phyloP scores from a whole-genome alignment of 192 early-diverging fungal genomes.

The Dissophora globulifera region DNA sequence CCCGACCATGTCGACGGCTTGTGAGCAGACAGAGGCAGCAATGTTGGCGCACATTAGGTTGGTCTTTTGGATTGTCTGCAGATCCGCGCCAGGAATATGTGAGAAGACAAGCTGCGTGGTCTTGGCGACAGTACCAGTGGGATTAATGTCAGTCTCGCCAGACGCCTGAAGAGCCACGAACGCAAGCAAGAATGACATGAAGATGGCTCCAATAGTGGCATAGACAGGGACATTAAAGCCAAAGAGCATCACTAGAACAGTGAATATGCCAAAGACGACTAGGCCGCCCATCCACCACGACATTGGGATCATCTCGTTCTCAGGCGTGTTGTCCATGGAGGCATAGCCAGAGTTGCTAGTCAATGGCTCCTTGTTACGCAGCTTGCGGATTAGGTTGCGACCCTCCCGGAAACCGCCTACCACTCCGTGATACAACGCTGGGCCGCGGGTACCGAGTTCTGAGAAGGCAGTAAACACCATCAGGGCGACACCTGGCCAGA shows the following conservation, averaged over 20 bases:
- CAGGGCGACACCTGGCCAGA: constrained; percentile 76
- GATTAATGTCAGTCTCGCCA: constrained; percentile 77
- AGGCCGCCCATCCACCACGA: constrained; percentile 67
- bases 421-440: constrained; percentile 57
- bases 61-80: constrained; percentile 58
- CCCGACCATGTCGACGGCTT: constrained; percentile 76
- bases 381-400: constrained; percentile 22
- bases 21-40: constrained; percentile 63
- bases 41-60: constrained; percentile 74
- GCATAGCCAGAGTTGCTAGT: constrained; percentile 43
- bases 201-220: constrained; percentile 67
- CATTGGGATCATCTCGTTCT: constrained; percentile 62
- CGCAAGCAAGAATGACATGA: constrained; percentile 71
- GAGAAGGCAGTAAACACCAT: constrained; percentile 74
- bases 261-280: constrained; percentile 61
- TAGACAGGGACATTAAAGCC: constrained; percentile 68
- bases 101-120: constrained; percentile 74
- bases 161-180: constrained; percentile 73
- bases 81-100: constrained; percentile 53
- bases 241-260: constrained; percentile 64
- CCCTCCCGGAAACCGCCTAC: constrained; percentile 33
- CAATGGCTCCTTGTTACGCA: constrained; percentile 14
- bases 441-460: constrained; percentile 63
- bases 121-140: constrained; percentile 72
- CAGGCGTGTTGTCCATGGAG: constrained; percentile 49